Conservation (phyloP, 352 stramenopile genomes). For the Globisporangium recalcitrans region DNA sequence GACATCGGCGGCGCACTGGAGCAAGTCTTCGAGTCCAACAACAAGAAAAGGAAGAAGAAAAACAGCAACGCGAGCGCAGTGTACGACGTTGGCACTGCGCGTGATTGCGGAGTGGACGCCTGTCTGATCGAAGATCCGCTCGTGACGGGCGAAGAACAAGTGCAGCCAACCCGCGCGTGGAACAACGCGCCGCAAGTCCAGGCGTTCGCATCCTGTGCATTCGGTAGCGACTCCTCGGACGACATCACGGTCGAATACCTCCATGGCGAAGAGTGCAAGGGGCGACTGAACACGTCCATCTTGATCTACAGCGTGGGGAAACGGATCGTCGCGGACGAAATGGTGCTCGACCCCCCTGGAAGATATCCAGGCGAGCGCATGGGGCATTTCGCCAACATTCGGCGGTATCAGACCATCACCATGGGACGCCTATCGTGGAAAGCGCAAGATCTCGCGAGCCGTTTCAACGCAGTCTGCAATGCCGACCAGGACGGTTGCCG, state of each 20-base stretch:
- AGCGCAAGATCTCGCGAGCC: constrained; percentile 27
- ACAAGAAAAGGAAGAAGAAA: background rate
- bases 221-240: constrained; percentile 24
- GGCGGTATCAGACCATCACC: constrained; percentile 41
- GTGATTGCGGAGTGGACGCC: constrained; percentile 24
- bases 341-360: constrained; percentile 16
- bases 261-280: constrained; percentile 22
- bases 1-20: constrained; percentile 2
- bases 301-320: constrained; percentile 41
- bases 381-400: constrained; percentile 31
- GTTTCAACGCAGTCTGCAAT: constrained; percentile 36
- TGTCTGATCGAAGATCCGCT: constrained; percentile 27
- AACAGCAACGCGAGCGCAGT: background rate
- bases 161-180: background rate
- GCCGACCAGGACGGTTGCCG: constrained; percentile 17
- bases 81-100: constrained; percentile 12
- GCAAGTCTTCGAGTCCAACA: constrained; percentile 8
- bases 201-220: constrained; percentile 30
- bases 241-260: constrained; percentile 27
- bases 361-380: constrained; percentile 8
- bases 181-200: constrained; percentile 29
- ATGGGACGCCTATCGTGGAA: constrained; percentile 36
- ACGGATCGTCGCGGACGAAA: constrained; percentile 31
- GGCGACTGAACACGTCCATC: constrained; percentile 31
- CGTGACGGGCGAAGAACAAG: constrained; percentile 7